Evolutionary conservation across 352 stramenopile genomes (phyloP).

Genomic region (Pythium grandisporangium): DNA sequence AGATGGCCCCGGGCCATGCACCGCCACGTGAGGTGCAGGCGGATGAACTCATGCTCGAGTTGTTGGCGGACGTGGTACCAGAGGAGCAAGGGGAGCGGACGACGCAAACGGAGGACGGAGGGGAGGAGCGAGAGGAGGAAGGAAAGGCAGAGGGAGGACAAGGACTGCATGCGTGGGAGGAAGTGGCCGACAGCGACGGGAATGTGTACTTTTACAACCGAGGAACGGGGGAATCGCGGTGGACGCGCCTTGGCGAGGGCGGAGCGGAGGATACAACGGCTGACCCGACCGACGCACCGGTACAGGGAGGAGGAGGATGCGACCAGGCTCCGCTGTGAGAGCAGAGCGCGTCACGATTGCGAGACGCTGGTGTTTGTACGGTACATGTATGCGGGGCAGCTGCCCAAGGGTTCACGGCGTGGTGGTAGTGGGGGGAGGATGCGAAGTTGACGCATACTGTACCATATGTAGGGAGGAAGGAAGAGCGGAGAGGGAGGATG

Average conservation of each 20-base stretch:
- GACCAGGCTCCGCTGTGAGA: no score
- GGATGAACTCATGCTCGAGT: slow-evolving; percentile 56
- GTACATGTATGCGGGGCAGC: neutral
- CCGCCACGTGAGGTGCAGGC: slow-evolving; percentile 57
- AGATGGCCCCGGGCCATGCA: slow-evolving; percentile 36
- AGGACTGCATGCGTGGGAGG: slow-evolving; percentile 38
- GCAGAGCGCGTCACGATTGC: no score
- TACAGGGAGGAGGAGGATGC: no score
- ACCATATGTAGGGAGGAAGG: no score
- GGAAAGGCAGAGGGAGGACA: neutral
- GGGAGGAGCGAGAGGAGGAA: neutral
- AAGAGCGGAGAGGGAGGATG: no score
- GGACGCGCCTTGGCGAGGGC: slow-evolving; percentile 23
- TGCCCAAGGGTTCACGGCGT: slow-evolving; percentile 4
- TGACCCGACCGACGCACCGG: no score
- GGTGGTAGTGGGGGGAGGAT: no score
- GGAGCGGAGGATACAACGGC: neutral
- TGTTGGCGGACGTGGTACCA: slow-evolving; percentile 24
- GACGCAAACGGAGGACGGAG: neutral
- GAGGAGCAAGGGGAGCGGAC: neutral
- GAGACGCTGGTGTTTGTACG: no score
- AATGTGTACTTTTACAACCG: slow-evolving; percentile 74
- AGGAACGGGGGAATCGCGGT: slow-evolving; percentile 47
- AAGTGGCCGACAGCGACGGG: slow-evolving; percentile 55
- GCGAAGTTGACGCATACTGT: no score